Conservation (phyloP, 176 grass and related monocot genomes). For the Zoysia japonica region DNA sequence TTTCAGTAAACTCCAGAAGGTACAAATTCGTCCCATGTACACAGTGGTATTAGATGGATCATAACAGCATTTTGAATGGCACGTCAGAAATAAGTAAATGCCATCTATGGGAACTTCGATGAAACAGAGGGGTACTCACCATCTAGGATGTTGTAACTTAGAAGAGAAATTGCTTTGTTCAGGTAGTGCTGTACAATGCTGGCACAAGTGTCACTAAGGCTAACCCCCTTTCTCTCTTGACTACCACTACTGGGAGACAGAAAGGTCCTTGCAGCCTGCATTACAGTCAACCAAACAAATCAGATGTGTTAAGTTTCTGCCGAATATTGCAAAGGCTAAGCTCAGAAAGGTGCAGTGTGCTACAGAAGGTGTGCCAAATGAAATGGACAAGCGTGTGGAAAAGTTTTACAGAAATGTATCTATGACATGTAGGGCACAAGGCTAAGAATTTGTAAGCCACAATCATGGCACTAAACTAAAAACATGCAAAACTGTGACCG, state of each 20-base stretch:
- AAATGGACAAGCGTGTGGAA: background rate
- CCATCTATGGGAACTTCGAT: background rate
- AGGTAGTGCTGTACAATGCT: conserved; percentile 54
- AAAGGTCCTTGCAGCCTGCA: conserved; percentile 67
- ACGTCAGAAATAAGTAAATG: background rate
- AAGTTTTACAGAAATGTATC: background rate
- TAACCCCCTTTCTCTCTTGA: conserved; percentile 33
- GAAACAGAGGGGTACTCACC: conserved; percentile 49
- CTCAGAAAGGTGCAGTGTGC: background rate
- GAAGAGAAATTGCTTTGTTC: conserved; percentile 61
- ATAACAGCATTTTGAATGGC: conserved; percentile 16
- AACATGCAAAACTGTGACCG: background rate
- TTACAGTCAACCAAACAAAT: conserved; percentile 42
- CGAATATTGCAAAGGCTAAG: background rate
- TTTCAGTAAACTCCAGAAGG: background rate
- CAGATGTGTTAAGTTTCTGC: background rate
- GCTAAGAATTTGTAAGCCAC: conserved; percentile 10
- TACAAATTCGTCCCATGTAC: background rate
- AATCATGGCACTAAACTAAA: background rate
- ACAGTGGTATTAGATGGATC: background rate
- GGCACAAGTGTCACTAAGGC: conserved; percentile 15
- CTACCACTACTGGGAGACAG: conserved; percentile 40
- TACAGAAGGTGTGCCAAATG: background rate
- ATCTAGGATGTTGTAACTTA: conserved; percentile 52
- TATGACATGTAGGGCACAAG: background rate